Base-by-base conservation (phyloP, 2,329 filamentous ascomycete genomes). In the Ophiostoma australiae region DNA sequence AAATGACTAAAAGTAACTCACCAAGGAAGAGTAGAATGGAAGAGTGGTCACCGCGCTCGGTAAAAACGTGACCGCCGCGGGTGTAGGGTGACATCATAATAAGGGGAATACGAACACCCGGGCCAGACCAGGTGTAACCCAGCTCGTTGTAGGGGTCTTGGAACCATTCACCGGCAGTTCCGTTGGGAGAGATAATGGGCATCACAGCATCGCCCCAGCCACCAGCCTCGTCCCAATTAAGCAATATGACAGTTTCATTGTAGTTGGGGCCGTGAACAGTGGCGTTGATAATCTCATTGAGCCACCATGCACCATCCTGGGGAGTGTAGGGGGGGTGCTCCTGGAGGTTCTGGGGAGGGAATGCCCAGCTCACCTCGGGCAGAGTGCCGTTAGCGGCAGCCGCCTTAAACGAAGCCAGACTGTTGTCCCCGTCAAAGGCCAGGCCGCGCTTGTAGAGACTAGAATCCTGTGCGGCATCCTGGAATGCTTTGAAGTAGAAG, bases 1-100 rank as follows among this genome's bases (percentile, higher is more conserved):
- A 33, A 20, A 37, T 35, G 33, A 23, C 13, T 17, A 1, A 37
- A 7, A 35, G 17, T 35, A 11, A 7, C 61, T 20, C 10, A 65
- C 61, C 61, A 0, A 87, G 75, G 73, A 87, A 86, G 61, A 84
- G 77, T 37, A 86, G 84, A 72, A 86, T 84, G 0, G 84, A 86
- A 73, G 81, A 85, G 76, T 87, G 85, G 74, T 87, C 85, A 5
- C 82, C 80, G 63, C 84, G 83, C 75, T 86, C 84, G 0, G 83
- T 85, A 73, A 84, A 86, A 2, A 87, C 84, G 31, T 84, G 81
- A 10, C 82, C 83, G 13, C 83, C 83, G 17, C 84, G 82, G 0
- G 84, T 87, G 81, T 83, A 87, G 0, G 85, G 85, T 0, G 85
- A 86, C 70, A 87, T 80, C 76, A 87, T 85, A 73, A 84, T 84